These are phyloP conservation scores for Salmacisia buchloeana DNA, from an alignment of 1,284 basidiomycete genomes.

Conservation along the genomic window DNA sequence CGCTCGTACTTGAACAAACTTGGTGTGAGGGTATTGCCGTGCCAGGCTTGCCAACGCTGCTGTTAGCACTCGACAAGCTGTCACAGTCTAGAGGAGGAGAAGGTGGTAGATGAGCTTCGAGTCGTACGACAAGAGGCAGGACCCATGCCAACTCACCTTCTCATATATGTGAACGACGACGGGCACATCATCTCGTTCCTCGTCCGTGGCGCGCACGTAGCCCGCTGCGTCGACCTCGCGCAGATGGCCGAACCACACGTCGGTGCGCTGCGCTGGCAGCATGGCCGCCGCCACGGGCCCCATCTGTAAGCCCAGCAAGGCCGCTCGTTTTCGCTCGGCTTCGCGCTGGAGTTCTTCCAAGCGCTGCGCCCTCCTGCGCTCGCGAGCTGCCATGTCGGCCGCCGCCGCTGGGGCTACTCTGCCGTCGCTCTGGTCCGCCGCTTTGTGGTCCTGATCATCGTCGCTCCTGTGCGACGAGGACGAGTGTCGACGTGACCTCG, in stretches of 20 bases:
- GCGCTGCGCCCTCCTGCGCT: conserved; percentile 22
- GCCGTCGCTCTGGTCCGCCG: neutral
- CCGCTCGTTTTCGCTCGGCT: neutral
- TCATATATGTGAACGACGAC: conserved; percentile 43
- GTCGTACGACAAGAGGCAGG: neutral
- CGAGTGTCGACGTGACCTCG: neutral
- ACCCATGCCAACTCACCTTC: conserved; percentile 18
- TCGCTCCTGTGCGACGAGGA: too few relatives aligned
- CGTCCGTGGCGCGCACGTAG: conserved; percentile 37
- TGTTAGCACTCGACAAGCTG: conserved; percentile 30
- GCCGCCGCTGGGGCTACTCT: conserved; percentile 20
- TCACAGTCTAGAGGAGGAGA: conserved; percentile 16
- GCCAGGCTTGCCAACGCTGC: conserved; percentile 28
- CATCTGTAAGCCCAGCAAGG: neutral
- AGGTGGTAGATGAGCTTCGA: too few relatives aligned
- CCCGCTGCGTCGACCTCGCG: conserved; percentile 35
- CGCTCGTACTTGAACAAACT: conserved; percentile 40
- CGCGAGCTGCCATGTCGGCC: conserved; percentile 26
- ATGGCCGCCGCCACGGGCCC: neutral
- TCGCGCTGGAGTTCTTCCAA: conserved; percentile 24
- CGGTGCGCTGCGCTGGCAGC: neutral
- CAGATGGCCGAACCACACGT: conserved; percentile 34
- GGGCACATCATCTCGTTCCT: conserved; percentile 19
- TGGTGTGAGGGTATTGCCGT: conserved; percentile 29
- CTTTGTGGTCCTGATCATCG: conserved; percentile 17